Evolutionary conservation across 169 alveolate genomes (phyloP).

Genomic region (Babesia caballi): DNA sequence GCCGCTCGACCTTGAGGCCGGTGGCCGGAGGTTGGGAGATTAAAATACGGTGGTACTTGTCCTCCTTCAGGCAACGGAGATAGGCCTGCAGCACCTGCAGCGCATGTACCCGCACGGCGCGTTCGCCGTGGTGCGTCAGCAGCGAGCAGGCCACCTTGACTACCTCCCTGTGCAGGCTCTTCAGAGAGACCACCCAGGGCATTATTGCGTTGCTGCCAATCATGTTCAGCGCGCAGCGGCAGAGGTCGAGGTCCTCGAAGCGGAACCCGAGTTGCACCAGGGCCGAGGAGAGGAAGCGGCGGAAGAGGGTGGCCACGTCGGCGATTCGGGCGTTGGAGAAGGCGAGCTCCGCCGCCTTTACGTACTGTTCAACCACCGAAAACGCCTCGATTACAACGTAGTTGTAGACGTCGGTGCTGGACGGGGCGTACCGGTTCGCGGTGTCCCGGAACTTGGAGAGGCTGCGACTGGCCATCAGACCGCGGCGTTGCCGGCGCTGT

Average conservation of each 20-base stretch:
- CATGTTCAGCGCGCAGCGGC: constrained; percentile 5
- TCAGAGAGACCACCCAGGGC: constrained; percentile 44
- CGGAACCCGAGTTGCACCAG: constrained; percentile 39
- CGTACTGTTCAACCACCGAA: constrained; percentile 2
- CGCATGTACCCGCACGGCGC: constrained; percentile 18
- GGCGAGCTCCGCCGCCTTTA: neutral
- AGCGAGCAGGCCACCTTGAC: constrained; percentile 40
- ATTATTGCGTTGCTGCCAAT: neutral
- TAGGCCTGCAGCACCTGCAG: constrained; percentile 33
- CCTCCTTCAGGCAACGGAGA: constrained; percentile 11
- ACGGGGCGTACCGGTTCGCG: constrained; percentile 9
- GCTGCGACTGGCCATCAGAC: constrained; percentile 6
- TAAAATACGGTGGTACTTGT: constrained; percentile 21
- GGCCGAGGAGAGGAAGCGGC: constrained; percentile 34
- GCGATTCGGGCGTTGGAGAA: constrained; percentile 1
- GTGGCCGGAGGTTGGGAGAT: constrained; percentile 14
- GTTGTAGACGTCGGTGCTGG: constrained; percentile 30
- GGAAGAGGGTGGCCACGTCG: constrained; percentile 17
- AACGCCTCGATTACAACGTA: constrained; percentile 8
- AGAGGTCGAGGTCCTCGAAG: constrained; percentile 34
- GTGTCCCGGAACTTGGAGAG: neutral
- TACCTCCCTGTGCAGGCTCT: constrained; percentile 11
- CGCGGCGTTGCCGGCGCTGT: neutral
- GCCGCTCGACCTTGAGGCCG: constrained; percentile 9
- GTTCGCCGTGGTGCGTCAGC: constrained; percentile 32